These are phyloP conservation scores for Yamadazyma blattariae DNA, from an alignment of 1,139 yeast genomes.

Conservation along the genomic window DNA sequence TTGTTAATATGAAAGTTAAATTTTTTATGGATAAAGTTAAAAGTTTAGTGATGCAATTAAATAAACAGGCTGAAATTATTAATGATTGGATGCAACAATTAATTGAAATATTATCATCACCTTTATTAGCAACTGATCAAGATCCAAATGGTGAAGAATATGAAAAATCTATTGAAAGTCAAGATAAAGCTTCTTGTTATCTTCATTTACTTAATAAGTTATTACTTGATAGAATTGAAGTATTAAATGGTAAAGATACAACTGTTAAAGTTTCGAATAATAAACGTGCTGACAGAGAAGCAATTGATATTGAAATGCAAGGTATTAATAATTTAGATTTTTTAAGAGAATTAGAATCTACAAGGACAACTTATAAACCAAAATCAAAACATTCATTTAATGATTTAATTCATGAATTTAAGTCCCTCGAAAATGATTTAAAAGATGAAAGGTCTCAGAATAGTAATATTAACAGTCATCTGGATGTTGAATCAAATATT, in stretches of 20 bases:
- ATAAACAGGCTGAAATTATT: slow-evolving; percentile 55
- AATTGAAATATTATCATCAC: slow-evolving; percentile 41
- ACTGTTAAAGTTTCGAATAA: slow-evolving; percentile 20
- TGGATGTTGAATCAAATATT: slow-evolving; percentile 18
- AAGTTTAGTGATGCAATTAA: slow-evolving; percentile 37
- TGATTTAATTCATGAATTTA: slow-evolving; percentile 26
- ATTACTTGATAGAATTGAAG: slow-evolving; percentile 52
- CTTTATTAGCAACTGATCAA: slow-evolving; percentile 41
- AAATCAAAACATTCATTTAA: slow-evolving; percentile 27
- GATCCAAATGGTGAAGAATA: slow-evolving; percentile 78
- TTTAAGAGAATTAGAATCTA: slow-evolving; percentile 26
- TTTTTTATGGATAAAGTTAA: slow-evolving; percentile 19
- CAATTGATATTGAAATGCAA: slow-evolving; percentile 24
- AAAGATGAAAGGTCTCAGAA: slow-evolving; percentile 15
- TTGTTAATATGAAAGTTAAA: slow-evolving; percentile 21
- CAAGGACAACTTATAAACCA: slow-evolving; percentile 29
- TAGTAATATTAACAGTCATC: slow-evolving; percentile 8
- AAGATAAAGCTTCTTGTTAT: slow-evolving; percentile 64
- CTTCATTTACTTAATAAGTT: slow-evolving; percentile 59
- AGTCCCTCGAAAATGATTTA: slow-evolving; percentile 25
- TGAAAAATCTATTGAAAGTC: slow-evolving; percentile 66
- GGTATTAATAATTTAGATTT: slow-evolving; percentile 27
- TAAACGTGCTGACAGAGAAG: slow-evolving; percentile 23
- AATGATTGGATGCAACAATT: slow-evolving; percentile 55
- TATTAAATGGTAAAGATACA: slow-evolving; percentile 24